Base-by-base conservation (phyloP, 164 flowering plant genomes). In the Aristolochia contorta region DNA sequence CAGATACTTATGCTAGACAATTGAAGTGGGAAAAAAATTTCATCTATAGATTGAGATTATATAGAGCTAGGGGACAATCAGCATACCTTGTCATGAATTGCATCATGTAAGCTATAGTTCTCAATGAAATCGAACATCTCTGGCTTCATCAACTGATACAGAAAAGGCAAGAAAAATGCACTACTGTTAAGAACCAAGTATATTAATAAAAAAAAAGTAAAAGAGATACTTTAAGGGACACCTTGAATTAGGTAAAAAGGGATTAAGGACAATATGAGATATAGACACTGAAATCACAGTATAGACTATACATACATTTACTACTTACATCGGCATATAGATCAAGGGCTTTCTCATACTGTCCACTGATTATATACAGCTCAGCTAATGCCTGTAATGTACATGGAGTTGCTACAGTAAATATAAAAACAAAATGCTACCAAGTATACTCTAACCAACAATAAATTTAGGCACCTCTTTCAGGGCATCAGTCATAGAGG, bases 251-350 rank as follows among this genome's bases (percentile, higher is more conserved):
- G 20, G 30, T 7, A 6, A 53, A 53, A 53, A 10, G 3, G 14
- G 30, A 2, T 22, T 22, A 16, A 16, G 27, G 16, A 22, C 10
- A 12, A 1, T 12, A 3, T 53, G 20, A 49, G 16, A 49, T 8
- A 18, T 21, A 10, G 43, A 37, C 12, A n/a, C 22, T 16, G 13
- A 54, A 27, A 54, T 16, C 15, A 13, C 9, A 56, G 18, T 6
- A 33, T 32, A 30, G 8, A 19, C 20, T 15, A 25, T 30, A 45
- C 25, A 10, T 12, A 16, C 25, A 18, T 16, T 2, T 18, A 59
- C 54, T 54, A 79, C 97, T 88, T 83, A 94, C 97, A 81, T 91
- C 99, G 67, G 99, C 97, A 81, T 84, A 91, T 18, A 94, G 72
- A 37, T 85, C 73, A 69, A 88, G 82, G 20, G 96, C 96, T 76